Conservation (phyloP, 2,329 filamentous ascomycete genomes). For the Didymella glomerata region DNA sequence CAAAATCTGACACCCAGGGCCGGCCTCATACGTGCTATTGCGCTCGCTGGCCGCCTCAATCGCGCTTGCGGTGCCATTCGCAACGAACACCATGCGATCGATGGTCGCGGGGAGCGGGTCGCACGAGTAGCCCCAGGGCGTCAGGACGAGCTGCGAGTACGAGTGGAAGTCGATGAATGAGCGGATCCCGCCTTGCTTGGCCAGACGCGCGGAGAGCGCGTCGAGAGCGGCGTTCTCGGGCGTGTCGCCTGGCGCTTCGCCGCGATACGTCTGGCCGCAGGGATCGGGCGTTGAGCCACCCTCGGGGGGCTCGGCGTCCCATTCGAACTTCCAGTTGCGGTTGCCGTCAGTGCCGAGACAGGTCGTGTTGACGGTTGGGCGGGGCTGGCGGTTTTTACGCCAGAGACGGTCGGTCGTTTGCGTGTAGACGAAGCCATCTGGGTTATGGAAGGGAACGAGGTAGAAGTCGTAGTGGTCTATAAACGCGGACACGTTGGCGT, state of each 20-base stretch:
- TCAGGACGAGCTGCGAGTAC: conserved; percentile 67
- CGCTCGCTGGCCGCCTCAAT: conserved; percentile 56
- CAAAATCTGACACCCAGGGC: conserved; percentile 65
- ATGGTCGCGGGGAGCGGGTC: conserved; percentile 58
- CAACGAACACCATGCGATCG: conserved; percentile 52
- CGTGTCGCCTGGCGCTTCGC: conserved; percentile 41
- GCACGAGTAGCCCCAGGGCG: conserved; percentile 62
- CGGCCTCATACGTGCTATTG: conserved; percentile 51
- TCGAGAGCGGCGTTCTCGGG: conserved; percentile 53
- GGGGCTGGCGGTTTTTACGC: conserved; percentile 49
- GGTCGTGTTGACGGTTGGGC: conserved; percentile 36
- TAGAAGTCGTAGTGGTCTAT: conserved; percentile 46
- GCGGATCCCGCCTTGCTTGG: conserved; percentile 56
- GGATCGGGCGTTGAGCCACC: conserved; percentile 40
- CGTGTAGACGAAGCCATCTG: conserved; percentile 46
- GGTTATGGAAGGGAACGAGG: conserved; percentile 46
- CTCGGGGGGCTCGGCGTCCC: conserved; percentile 40
- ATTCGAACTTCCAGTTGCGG: conserved; percentile 48
- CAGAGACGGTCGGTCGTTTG: conserved; percentile 48
- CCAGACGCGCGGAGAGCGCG: conserved; percentile 54
- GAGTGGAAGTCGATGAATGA: conserved; percentile 71
- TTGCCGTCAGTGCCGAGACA: conserved; percentile 48
- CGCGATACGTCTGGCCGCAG: conserved; percentile 46
- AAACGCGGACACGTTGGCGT: conserved; percentile 40
- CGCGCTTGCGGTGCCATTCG: conserved; percentile 46